These are phyloP conservation scores for Gamsiella multidivaricata DNA, from an alignment of 192 early-diverging fungal species.

Conservation along the genomic window DNA sequence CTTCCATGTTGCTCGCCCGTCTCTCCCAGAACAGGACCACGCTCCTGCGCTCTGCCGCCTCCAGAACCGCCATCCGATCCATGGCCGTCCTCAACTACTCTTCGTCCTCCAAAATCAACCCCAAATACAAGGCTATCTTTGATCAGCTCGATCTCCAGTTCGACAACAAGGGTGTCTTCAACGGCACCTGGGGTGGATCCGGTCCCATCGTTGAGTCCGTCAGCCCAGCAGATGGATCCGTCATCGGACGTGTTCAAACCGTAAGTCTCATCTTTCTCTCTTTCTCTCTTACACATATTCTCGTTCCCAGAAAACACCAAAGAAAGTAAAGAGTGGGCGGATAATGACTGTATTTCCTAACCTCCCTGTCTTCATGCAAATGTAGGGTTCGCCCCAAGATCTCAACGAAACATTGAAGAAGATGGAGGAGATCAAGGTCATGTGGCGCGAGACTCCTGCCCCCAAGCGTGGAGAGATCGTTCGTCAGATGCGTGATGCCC, in stretches of 20 bases:
- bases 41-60: slow-evolving; percentile 34
- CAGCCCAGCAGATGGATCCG: slow-evolving; percentile 85
- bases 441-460: slow-evolving; percentile 69
- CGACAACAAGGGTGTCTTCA: slow-evolving; percentile 80
- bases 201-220: slow-evolving; percentile 70
- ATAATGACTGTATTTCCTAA: background rate
- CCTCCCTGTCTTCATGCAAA: background rate
- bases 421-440: slow-evolving; percentile 68
- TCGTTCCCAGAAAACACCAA: too few relatives aligned
- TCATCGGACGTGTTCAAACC: slow-evolving; percentile 82
- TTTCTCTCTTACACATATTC: background rate
- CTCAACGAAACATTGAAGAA: slow-evolving; percentile 70
- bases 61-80: slow-evolving; percentile 37
- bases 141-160: slow-evolving; percentile 70
- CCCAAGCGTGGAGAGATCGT: slow-evolving; percentile 92
- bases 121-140: slow-evolving; percentile 61
- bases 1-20: slow-evolving; percentile 36
- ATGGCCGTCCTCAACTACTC: slow-evolving; percentile 55
- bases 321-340: too few relatives aligned
- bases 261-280: slow-evolving; percentile 53
- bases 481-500: slow-evolving; percentile 86
- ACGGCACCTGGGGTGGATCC: slow-evolving; percentile 79
- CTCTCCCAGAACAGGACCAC: slow-evolving; percentile 35
- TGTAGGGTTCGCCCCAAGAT: slow-evolving; percentile 67
- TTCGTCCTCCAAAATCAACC: slow-evolving; percentile 28